phyloP scores from a whole-genome alignment of 2,329 filamentous ascomycete species.

The Zasmidium citrigriseum region DNA sequence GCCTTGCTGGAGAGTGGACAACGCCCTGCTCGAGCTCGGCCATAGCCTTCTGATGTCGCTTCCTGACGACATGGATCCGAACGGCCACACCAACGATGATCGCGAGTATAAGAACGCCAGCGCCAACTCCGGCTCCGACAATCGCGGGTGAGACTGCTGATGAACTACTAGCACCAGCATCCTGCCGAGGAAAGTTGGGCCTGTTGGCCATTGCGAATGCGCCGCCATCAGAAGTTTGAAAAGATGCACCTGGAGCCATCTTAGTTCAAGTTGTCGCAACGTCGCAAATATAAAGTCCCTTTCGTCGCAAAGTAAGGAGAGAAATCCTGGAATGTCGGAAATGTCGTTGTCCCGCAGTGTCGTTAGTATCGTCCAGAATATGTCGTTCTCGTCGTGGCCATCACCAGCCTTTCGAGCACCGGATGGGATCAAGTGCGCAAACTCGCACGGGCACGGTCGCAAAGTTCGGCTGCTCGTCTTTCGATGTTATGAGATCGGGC shows the following conservation, averaged over 20 bases:
- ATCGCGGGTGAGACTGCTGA: slow-evolving; percentile 11
- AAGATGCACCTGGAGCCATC: slow-evolving; percentile 3
- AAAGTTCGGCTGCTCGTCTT: not conserved
- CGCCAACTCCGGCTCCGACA: slow-evolving; percentile 28
- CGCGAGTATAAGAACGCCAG: slow-evolving; percentile 29
- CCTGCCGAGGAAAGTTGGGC: slow-evolving; percentile 12
- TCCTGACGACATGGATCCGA: slow-evolving; percentile 23
- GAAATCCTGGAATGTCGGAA: not conserved
- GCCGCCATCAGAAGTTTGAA: not conserved
- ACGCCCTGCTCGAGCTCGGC: slow-evolving; percentile 28
- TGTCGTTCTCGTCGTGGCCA: not conserved
- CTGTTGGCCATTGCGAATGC: slow-evolving; percentile 4
- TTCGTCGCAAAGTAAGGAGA: not conserved
- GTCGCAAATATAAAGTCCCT: not conserved
- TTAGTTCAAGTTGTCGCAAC: not conserved
- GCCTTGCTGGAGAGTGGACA: slow-evolving; percentile 8
- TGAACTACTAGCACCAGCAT: slow-evolving; percentile 7
- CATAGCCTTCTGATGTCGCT: slow-evolving; percentile 27
- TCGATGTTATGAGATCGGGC: slow-evolving; percentile 33
- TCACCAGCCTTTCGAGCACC: not conserved
- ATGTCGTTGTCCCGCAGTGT: not conserved
- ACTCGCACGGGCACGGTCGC: not conserved
- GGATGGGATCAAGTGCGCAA: not conserved
- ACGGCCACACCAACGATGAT: slow-evolving; percentile 23
- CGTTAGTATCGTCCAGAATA: not conserved